Conservation (phyloP, 306 rosid genomes). For the Crotalaria pallida region DNA sequence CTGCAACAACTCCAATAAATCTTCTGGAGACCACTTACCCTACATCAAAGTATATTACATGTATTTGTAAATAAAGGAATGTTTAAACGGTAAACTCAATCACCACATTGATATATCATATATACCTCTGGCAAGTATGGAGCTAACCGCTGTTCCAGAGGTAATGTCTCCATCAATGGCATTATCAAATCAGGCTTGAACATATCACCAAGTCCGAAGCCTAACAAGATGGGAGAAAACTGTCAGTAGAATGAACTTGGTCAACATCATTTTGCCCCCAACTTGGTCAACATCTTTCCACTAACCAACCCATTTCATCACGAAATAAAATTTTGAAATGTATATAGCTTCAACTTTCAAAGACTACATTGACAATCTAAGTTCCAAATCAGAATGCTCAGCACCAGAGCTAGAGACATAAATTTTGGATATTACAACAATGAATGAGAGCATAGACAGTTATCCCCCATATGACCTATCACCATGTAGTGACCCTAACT, state of each 20-base stretch:
- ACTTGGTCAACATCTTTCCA: background rate
- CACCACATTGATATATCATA: constrained; percentile 21
- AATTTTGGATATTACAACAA: background rate
- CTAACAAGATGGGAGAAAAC: constrained; percentile 34
- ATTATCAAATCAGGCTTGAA: constrained; percentile 82
- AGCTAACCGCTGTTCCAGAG: constrained; percentile 66
- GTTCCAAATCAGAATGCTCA: background rate
- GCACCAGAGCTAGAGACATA: constrained; percentile 1
- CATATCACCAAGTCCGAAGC: constrained; percentile 81
- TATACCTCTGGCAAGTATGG: constrained; percentile 87
- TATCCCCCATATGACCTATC: background rate
- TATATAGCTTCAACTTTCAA: background rate
- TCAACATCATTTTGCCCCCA: background rate
- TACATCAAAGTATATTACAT: constrained; percentile 27
- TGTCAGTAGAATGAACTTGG: background rate
- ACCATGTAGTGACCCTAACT: background rate
- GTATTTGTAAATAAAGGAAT: background rate
- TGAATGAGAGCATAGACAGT: background rate
- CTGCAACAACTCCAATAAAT: constrained; percentile 80
- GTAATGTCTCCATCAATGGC: constrained; percentile 77
- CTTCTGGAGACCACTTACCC: constrained; percentile 91
- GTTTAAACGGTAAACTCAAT: background rate
- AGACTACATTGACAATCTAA: background rate
- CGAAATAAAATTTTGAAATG: background rate
- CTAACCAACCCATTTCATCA: background rate